These are phyloP conservation scores for Buxus sempervirens DNA, from an alignment of 164 flowering plant species.

Conservation along the genomic window DNA sequence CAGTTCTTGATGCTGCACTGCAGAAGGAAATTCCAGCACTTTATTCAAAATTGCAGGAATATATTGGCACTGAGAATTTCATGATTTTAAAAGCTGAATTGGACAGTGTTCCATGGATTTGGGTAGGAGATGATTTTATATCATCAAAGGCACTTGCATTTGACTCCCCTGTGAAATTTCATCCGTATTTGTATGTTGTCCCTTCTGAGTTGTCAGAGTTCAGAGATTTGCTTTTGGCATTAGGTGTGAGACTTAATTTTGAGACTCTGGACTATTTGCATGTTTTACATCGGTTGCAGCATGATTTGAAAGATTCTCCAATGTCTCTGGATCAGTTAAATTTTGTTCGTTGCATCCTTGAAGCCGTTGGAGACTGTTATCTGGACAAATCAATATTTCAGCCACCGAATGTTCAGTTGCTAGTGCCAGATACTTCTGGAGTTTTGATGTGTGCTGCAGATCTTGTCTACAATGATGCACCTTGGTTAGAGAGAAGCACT, in stretches of 20 bases:
- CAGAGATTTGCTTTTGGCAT: conserved; percentile 63
- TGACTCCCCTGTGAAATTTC: conserved; percentile 92
- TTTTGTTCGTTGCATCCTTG: conserved; percentile 80
- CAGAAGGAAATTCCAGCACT: conserved; percentile 55
- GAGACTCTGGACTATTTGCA: conserved; percentile 58
- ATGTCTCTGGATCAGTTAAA: conserved; percentile 70
- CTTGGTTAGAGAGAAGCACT: conserved; percentile 78
- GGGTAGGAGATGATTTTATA: conserved; percentile 95
- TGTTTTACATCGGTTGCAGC: conserved; percentile 60
- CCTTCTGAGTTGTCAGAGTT: conserved; percentile 86
- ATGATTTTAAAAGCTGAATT: conserved; percentile 46
- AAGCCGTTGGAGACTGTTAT: conserved; percentile 75
- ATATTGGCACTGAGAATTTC: conserved; percentile 49
- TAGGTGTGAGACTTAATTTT: conserved; percentile 77
- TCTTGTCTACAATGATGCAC: conserved; percentile 94
- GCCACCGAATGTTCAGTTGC: conserved; percentile 32
- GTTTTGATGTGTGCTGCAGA: conserved; percentile 48
- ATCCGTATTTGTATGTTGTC: conserved; percentile 88
- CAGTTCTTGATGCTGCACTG: conserved; percentile 45
- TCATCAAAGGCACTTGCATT: conserved; percentile 75
- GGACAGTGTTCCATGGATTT: conserved; percentile 75
- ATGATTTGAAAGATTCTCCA: conserved; percentile 51
- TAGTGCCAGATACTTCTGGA: conserved; percentile 78
- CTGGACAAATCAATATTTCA: conserved; percentile 43
- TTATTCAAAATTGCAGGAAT: conserved; percentile 70